These are phyloP conservation scores for Besnoitia besnoiti DNA, from an alignment of 169 alveolate genomes.

Conservation along the genomic window DNA sequence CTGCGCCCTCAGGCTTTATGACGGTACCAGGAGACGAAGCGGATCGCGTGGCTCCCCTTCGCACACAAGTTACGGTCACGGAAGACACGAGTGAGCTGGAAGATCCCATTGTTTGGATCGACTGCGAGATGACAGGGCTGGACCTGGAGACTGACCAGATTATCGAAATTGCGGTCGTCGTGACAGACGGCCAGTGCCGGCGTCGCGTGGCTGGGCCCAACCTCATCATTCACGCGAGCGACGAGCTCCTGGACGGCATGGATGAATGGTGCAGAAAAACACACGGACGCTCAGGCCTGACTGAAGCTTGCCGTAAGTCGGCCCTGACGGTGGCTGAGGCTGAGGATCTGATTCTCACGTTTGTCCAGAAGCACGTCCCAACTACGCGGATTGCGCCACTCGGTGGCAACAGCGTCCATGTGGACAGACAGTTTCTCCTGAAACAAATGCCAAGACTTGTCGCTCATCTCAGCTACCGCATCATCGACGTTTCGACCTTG, in stretches of 20 bases:
- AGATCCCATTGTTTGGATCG: slow-evolving; percentile 79
- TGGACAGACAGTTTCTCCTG: slow-evolving; percentile 79
- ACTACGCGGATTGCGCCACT: slow-evolving; percentile 49
- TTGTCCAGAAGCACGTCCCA: slow-evolving; percentile 60
- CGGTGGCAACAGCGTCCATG: slow-evolving; percentile 85
- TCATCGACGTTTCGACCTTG: slow-evolving; percentile 82
- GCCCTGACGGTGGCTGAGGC: slow-evolving; percentile 76
- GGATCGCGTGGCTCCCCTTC: not conserved
- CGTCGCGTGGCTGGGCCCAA: slow-evolving; percentile 78
- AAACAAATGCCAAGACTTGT: slow-evolving; percentile 80
- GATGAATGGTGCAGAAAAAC: slow-evolving; percentile 79
- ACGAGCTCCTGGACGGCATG: slow-evolving; percentile 76
- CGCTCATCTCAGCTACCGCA: slow-evolving; percentile 71
- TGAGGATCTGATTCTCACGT: slow-evolving; percentile 63
- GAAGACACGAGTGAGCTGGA: not conserved
- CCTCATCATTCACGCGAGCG: slow-evolving; percentile 76
- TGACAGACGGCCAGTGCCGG: slow-evolving; percentile 78
- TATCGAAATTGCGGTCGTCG: slow-evolving; percentile 83
- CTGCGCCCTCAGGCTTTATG: not conserved
- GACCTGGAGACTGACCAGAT: slow-evolving; percentile 75
- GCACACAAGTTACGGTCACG: not conserved
- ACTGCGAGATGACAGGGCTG: slow-evolving; percentile 87
- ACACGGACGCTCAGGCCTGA: slow-evolving; percentile 80
- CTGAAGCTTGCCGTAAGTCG: slow-evolving; percentile 71
- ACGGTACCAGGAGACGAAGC: not conserved